These are phyloP conservation scores for Eucalyptus camaldulensis DNA, from an alignment of 345 rosid genomes.

Conservation along the genomic window DNA sequence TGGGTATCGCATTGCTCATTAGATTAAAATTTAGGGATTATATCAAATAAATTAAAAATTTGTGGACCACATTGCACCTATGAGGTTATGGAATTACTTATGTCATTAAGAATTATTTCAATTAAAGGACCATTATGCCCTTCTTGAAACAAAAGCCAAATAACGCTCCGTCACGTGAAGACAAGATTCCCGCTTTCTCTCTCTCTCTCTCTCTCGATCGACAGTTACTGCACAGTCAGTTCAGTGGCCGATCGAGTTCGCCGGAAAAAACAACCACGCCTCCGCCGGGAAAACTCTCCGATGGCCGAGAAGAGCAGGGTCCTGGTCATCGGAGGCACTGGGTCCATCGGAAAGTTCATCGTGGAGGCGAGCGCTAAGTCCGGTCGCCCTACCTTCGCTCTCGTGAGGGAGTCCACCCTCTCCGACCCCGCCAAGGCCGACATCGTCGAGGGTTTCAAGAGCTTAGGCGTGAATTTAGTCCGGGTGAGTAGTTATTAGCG, in stretches of 20 bases:
- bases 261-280: background rate
- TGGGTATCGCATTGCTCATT: accelerated
- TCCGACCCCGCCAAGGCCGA: background rate
- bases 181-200: background rate
- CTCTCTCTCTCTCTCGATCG: no score
- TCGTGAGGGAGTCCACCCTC: background rate
- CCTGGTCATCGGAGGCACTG: conserved; percentile 1
- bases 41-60: no score
- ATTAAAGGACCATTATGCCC: background rate
- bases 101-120: background rate
- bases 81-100: no score
- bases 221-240: background rate
- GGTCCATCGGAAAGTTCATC: conserved; percentile 5
- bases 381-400: background rate
- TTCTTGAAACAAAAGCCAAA: background rate
- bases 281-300: background rate
- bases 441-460: background rate
- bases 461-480: background rate
- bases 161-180: background rate
- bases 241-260: background rate
- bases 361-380: background rate
- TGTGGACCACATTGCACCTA: accelerated
- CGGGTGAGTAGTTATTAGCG: background rate
- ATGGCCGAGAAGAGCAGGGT: background rate
- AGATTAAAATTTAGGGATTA: accelerated